Base-by-base conservation (phyloP, 179 eudicot species). In the Spinacia oleracea region DNA sequence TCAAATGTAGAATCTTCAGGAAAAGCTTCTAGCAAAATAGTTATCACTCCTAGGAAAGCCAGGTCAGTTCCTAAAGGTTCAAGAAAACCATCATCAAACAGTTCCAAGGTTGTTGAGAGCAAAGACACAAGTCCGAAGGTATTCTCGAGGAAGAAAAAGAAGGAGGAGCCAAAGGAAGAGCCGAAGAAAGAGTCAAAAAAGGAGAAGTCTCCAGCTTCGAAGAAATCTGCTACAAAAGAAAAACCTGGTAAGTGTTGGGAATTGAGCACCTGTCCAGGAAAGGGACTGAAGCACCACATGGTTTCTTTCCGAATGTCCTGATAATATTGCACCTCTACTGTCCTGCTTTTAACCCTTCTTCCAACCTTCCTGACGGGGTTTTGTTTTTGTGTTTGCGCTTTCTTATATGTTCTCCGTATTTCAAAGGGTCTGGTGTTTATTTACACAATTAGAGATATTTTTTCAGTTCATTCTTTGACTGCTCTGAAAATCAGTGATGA, bases 121-220 rank as follows among this genome's bases (percentile, higher is more conserved):
- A 71, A 73, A 79, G 90, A 83, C 75, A 64, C 79, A 51, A 86
- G 83, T 79, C 91, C 93, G 42, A 93, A 92, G 85, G 90, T 87
- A 34, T 89, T 85, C 72, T 85, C 97, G 48, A 85, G 91, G 88
- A 93, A 92, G 88, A 92, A 89, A 84, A 93, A 88, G 81, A 71
- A 59, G 62, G 95, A 89, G 51, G 86, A 82, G 74, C 80, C 77
- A 9, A 82, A 75, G 29, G 84, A 88, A 76, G 90, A 88, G 72
- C 48, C 40, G 79, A 71, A 59, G 62, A 93, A 89, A 56, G 86
- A 82, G 74, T 78, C 76, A 4, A 83, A 76, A n/a, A 85, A 87
- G 73, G 90, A 88, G 73, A 88, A 90, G 80, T 34, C 90, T 21
- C 71, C 90, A 60, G 79, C 90, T 72, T 83, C 96, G 23, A 91